Percentiles rank a stretch among this genome's conserved stretches.
Conservation (phyloP, 208 protist species). For the Porcisia deanei region DNA sequence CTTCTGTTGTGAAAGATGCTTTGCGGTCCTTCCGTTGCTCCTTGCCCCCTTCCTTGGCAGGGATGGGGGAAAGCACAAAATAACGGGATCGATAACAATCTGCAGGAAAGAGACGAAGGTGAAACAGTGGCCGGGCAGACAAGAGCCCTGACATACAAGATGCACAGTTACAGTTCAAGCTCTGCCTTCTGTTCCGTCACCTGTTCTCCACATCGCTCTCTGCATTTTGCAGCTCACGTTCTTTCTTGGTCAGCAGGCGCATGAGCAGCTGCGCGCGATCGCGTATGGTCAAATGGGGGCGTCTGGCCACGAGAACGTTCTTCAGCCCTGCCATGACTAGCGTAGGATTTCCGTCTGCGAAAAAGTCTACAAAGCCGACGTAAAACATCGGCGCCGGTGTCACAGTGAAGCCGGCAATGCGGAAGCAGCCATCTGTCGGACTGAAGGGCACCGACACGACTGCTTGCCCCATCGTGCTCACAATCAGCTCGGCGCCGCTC, state of each 20-base stretch:
- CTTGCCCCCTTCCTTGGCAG: neutral
- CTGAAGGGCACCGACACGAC: constrained; percentile 73
- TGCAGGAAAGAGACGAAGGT: neutral
- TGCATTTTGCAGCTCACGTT: constrained; percentile 11
- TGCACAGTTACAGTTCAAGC: neutral
- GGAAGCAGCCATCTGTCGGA: constrained; percentile 41
- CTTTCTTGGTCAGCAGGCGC: constrained; percentile 43
- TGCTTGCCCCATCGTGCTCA: constrained; percentile 79
- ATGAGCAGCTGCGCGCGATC: constrained; percentile 50
- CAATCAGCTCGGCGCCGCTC: constrained; percentile 47
- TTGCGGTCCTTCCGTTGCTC: neutral
- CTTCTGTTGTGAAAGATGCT: neutral
- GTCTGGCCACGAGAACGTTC: constrained; percentile 67
- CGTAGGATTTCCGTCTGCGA: constrained; percentile 50
- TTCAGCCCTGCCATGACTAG: constrained; percentile 74
- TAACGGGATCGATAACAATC: neutral
- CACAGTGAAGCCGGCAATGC: constrained; percentile 63
- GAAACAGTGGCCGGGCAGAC: neutral
- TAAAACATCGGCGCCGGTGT: constrained; percentile 77
- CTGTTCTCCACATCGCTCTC: constrained; percentile 9
- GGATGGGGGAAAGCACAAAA: neutral
- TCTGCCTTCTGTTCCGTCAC: neutral
- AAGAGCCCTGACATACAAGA: neutral
- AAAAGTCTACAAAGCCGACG: constrained; percentile 77
- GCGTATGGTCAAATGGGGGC: constrained; percentile 38